A percentile compares a stretch with the other conserved stretches of the same genome.
Evolutionary conservation across 2,329 filamentous ascomycete species (phyloP).

Genomic region (Sarocladium brachiariae): DNA sequence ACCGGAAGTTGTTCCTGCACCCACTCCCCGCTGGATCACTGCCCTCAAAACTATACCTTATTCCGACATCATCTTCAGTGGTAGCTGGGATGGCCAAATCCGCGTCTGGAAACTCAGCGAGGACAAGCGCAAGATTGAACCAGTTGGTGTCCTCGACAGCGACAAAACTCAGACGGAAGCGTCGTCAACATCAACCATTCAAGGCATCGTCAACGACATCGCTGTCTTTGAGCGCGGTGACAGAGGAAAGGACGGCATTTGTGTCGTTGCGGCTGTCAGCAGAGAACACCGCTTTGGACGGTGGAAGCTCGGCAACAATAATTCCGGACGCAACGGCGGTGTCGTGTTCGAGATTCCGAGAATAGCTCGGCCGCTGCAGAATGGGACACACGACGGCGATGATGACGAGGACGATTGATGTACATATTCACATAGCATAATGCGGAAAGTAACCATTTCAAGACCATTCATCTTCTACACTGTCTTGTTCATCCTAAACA

Average conservation of each 20-base stretch:
- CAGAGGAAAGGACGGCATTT: constrained; percentile 67
- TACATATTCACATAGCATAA: constrained; percentile 9
- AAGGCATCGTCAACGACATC: constrained; percentile 83
- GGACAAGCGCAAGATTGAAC: constrained; percentile 73
- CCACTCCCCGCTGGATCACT: constrained; percentile 82
- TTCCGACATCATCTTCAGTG: constrained; percentile 82
- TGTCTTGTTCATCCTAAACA: too few relatives aligned
- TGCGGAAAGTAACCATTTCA: not conserved
- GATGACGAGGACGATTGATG: constrained; percentile 18
- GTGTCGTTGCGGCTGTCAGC: constrained; percentile 77
- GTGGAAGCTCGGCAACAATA: constrained; percentile 61
- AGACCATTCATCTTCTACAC: not conserved
- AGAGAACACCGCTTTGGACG: constrained; percentile 80
- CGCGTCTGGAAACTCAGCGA: constrained; percentile 78
- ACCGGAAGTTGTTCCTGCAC: constrained; percentile 50
- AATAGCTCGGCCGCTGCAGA: constrained; percentile 20
- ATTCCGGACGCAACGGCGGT: constrained; percentile 65
- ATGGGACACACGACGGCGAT: constrained; percentile 19
- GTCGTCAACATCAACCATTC: constrained; percentile 32
- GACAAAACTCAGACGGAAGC: constrained; percentile 12
- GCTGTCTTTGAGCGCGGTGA: constrained; percentile 80
- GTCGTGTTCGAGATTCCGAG: constrained; percentile 76
- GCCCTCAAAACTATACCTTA: constrained; percentile 81
- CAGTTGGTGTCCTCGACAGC: constrained; percentile 58
- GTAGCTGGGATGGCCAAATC: constrained; percentile 85